Evolutionary conservation across 108 stramenopile genomes (phyloP), one percentile per base, ranked within the genome.

Genomic region (Bacterosira constricta): DNA sequence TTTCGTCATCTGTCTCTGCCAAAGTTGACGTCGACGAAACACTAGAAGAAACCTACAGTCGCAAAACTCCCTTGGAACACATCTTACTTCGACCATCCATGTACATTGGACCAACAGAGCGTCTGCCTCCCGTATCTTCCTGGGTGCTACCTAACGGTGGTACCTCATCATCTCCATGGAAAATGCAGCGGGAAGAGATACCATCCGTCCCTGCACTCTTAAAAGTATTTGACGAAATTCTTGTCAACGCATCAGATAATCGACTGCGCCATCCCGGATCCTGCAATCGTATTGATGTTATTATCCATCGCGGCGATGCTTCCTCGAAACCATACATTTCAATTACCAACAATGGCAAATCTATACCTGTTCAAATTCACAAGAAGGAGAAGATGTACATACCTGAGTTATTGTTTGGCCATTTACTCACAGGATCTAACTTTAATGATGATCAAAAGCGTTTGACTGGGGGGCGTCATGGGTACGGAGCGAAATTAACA

Each of bases 361-460:
- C 83, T 1, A 86, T 86, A 62, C 86, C 86, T n/a, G 62, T 86
- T 23, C 77, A 69, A 66, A 75, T 84, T 27, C 81, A 86, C 68
- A 65, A 62, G 47, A 77, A 76, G 31, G 91, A 96, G 55, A 80
- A 87, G 0, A 86, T 92, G 63, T 96, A 92, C 58, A 71, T 92
- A 18, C 98, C 99, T 11, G 97, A 98, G 83, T 83, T 99, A 62
- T 85, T 99, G 34, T 99, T 99, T 81, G 99, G 99, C 6, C 94
- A 99, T 77, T 81, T 99, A 34, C 66, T 99, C 39, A 99, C 98
- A 18, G 98, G 98, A 5, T 91, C 89, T 35, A 99, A 99, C 81
- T 99, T 99, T 79, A 96, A 99, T 44, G 99, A 99, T 55, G 73
- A 83, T 41, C 88, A 98, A 69, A 95, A 97, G 78, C 91, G 97